Base-by-base conservation (phyloP, 2,329 filamentous ascomycete species). In the Sporothrix luriei region DNA sequence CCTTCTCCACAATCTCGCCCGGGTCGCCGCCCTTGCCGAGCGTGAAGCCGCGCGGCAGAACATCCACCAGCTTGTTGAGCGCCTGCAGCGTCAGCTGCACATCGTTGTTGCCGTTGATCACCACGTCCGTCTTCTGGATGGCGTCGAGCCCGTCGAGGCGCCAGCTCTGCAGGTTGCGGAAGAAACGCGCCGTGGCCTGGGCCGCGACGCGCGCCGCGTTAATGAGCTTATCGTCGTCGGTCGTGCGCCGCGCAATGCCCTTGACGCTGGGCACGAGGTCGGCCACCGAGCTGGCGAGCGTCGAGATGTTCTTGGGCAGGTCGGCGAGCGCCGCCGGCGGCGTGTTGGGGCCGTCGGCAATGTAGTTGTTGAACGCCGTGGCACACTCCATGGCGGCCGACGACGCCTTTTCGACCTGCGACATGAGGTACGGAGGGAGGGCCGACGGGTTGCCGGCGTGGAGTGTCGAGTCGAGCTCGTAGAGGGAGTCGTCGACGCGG, bases 391-490 rank as follows among this genome's bases (percentile, higher is more conserved):
- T 98, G 14, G 95, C 93, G 73, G 90, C 97, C 11, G 93, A 89
- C 9, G 94, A 95, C 0, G 95, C 94, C 83, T 98, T 99, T 78
- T 99, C 95, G 70, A 98, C 94, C 79, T 98, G 94, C 1, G 94
- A 98, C 66, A 99, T 84, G 14, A 99, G 94, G 77, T 96, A 98
- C 1, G 94, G 88, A 16, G 95, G 93, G 52, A 94, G 97, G 0
- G 95, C 95, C 76, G 96, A 99, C 81, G 98, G 95, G 82, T 99
- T 99, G 79, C 95, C 95, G 52, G 94, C 95, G 79, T 98, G 94
- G 93, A 98, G 98, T 24, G 91, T 91, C 24, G 95, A 98, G 80
- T 99, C 95, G 55, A 99, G 85, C 79, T 99, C 95, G 81, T 99
- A 99, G 48, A 99, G 84, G 55, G 95, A 93, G 80, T 99, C 95